Percentiles rank a stretch among this genome's conserved stretches.
Conservation (phyloP, 1,139 yeast genomes). For the Blastobotrys apis region DNA sequence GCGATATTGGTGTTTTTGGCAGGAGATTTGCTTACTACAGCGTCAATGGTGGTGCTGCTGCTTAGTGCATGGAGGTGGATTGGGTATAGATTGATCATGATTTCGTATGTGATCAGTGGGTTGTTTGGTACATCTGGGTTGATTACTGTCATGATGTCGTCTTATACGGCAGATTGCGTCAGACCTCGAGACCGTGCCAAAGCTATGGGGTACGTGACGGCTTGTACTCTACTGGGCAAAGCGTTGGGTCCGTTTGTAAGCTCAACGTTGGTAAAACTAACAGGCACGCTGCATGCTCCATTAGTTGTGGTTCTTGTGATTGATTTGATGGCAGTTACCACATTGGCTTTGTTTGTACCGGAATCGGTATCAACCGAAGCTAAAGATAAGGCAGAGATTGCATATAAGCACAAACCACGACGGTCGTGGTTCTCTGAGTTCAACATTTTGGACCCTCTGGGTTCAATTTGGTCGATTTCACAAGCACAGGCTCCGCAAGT, state of each 20-base stretch:
- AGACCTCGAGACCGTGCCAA: slow-evolving; percentile 18
- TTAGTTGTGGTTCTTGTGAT: slow-evolving; percentile 12
- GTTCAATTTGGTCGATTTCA: slow-evolving; percentile 16
- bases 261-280: slow-evolving; percentile 14
- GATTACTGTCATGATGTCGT: slow-evolving; percentile 20
- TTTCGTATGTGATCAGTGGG: slow-evolving; percentile 18
- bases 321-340: slow-evolving; percentile 13
- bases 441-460: slow-evolving; percentile 17
- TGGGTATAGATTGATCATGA: slow-evolving; percentile 16
- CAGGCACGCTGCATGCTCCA: slow-evolving; percentile 14
- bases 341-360: slow-evolving; percentile 15
- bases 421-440: slow-evolving; percentile 8
- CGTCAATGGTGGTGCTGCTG: slow-evolving; percentile 14
- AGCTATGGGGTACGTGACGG: slow-evolving; percentile 23
- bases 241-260: slow-evolving; percentile 22
- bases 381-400: background rate
- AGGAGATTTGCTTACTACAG: slow-evolving; percentile 17
- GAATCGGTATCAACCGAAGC: slow-evolving; percentile 16
- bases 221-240: slow-evolving; percentile 22
- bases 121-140: slow-evolving; percentile 20
- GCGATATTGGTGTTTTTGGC: slow-evolving; percentile 17
- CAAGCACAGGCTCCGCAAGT: slow-evolving; percentile 9
- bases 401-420: background rate
- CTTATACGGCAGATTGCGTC: slow-evolving; percentile 21
- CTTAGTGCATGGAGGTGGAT: slow-evolving; percentile 13